Conservation (phyloP, 495 filamentous ascomycete genomes). For the Achaetomiella virescens region DNA sequence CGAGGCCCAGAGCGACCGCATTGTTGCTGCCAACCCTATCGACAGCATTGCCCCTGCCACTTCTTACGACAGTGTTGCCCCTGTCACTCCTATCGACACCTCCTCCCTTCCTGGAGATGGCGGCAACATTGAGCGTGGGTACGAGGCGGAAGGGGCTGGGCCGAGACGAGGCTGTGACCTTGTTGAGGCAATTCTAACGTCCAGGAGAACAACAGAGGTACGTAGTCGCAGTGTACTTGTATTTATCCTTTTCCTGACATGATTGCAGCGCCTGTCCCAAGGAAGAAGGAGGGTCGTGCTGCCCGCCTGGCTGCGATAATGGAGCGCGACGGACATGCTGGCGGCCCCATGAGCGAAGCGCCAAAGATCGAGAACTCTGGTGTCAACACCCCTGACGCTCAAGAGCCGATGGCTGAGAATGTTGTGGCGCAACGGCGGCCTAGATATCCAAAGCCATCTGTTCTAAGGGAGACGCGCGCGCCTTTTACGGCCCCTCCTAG, state of each 20-base stretch:
- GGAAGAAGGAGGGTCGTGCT: constrained; percentile 49
- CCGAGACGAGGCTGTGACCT: constrained; percentile 80
- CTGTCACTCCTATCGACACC: constrained; percentile 8
- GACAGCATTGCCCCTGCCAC: constrained; percentile 9
- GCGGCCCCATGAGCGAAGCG: constrained; percentile 19
- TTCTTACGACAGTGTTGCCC: neutral
- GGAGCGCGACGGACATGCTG: constrained; percentile 30
- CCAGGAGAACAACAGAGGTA: constrained; percentile 88
- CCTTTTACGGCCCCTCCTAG: no score
- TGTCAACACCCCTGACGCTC: neutral
- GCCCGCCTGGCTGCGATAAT: constrained; percentile 43
- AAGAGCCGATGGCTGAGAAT: neutral
- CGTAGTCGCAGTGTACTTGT: neutral
- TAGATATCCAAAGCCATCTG: no score
- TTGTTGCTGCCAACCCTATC: constrained; percentile 1
- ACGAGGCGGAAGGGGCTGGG: constrained; percentile 73
- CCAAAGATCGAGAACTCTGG: neutral
- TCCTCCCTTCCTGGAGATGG: constrained; percentile 30
- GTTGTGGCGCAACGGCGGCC: neutral
- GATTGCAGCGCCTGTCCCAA: constrained; percentile 40
- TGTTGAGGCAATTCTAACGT: constrained; percentile 91
- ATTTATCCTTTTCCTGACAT: neutral
- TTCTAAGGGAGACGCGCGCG: no score
- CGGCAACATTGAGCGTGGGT: constrained; percentile 59
- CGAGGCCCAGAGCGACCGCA: constrained; percentile 1